Evolutionary conservation across 768 basidiomycete genomes (phyloP).

Genomic region (Termitomyces sp.): DNA sequence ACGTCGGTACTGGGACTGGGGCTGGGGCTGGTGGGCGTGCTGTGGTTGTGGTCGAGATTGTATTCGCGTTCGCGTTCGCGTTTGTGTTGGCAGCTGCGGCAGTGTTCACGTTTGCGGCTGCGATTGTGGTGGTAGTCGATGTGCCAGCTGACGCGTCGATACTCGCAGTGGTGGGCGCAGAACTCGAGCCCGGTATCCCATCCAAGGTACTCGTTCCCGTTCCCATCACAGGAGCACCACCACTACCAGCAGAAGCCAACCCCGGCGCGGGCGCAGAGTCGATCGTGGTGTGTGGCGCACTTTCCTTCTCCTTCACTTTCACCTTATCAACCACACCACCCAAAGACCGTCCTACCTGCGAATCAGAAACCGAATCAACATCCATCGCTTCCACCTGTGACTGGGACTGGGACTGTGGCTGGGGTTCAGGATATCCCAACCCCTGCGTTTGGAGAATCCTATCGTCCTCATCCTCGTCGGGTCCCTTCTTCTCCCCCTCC

Average conservation of each 20-base stretch:
- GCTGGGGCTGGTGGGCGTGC: no score
- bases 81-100: no score
- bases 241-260: background rate
- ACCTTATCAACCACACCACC: background rate
- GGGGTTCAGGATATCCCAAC: constrained; percentile 1
- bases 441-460: background rate
- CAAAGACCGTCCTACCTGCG: background rate
- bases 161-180: no score
- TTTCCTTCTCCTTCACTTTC: background rate
- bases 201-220: background rate
- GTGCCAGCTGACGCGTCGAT: no score
- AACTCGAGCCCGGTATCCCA: background rate
- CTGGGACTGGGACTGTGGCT: background rate
- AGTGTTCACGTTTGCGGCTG: no score
- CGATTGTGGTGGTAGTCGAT: no score
- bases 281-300: background rate
- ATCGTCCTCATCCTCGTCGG: background rate
- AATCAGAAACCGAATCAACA: no score
- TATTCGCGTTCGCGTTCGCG: background rate
- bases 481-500: background rate
- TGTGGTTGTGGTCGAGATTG: background rate
- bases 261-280: background rate
- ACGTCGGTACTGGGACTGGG: background rate
- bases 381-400: no score
- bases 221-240: no score